A percentile compares a stretch with the other conserved stretches of the same genome.
Evolutionary conservation across 2,329 filamentous ascomycete genomes (phyloP).

Genomic region (Cladosporium sp.): DNA sequence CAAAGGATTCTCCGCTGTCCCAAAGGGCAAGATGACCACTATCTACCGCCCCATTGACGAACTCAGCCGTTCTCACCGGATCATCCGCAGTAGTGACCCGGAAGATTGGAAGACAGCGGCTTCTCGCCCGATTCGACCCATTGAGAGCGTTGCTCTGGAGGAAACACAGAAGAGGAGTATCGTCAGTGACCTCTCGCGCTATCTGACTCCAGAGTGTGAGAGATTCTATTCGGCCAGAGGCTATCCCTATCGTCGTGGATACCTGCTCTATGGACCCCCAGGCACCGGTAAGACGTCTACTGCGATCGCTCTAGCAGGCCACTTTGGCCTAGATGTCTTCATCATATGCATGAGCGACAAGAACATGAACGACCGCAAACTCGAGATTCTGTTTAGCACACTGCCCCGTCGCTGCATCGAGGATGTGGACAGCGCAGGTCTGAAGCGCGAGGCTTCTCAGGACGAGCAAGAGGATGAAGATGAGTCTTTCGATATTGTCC

Average conservation of each 20-base stretch:
- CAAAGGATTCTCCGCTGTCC: neutral
- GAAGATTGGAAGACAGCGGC: neutral
- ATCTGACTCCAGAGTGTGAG: slow-evolving; percentile 62
- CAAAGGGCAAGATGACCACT: neutral
- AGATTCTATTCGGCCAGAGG: slow-evolving; percentile 73
- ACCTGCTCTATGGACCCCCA: slow-evolving; percentile 68
- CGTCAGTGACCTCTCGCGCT: slow-evolving; percentile 67
- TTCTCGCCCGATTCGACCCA: slow-evolving; percentile 57
- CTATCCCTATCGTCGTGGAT: slow-evolving; percentile 77
- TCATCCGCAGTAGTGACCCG: neutral
- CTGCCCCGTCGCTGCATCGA: slow-evolving; percentile 38
- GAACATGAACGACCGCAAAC: slow-evolving; percentile 66
- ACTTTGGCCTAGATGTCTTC: slow-evolving; percentile 34
- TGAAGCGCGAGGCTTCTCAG: slow-evolving; percentile 16
- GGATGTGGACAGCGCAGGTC: slow-evolving; percentile 38
- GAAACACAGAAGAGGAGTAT: slow-evolving; percentile 59
- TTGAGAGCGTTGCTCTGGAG: slow-evolving; percentile 70
- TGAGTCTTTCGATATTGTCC: too few relatives aligned
- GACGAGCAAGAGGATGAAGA: neutral
- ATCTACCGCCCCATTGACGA: neutral
- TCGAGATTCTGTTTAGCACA: slow-evolving; percentile 35
- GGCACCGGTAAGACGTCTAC: slow-evolving; percentile 26
- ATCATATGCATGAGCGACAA: slow-evolving; percentile 59
- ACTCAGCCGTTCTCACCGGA: neutral
- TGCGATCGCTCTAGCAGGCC: slow-evolving; percentile 35